Percentiles rank a stretch among this genome's conserved stretches.
Conservation (phyloP, 148 eudicot genomes). For the Arbutus unedo region DNA sequence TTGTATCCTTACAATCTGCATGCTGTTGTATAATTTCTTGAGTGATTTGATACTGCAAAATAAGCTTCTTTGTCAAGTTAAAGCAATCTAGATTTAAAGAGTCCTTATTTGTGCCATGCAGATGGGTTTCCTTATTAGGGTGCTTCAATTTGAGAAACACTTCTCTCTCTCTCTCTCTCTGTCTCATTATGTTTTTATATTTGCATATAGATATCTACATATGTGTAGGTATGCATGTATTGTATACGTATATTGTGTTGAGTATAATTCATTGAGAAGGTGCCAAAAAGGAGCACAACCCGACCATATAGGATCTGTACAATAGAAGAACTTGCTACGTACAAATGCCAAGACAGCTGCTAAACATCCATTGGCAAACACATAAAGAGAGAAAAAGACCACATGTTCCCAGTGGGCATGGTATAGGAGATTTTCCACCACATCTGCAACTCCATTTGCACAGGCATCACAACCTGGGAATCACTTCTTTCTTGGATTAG, state of each 20-base stretch:
- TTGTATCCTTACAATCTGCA: not conserved
- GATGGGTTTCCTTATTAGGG: not conserved
- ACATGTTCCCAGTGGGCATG: not conserved
- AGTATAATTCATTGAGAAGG: not conserved
- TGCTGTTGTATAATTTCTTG: not conserved
- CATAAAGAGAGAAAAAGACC: not conserved
- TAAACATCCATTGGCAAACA: not conserved
- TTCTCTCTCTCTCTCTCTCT: not conserved
- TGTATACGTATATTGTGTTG: not conserved
- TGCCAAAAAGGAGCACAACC: constrained; percentile 5
- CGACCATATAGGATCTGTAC: not conserved
- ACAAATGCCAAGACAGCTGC: not conserved
- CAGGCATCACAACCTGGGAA: not conserved
- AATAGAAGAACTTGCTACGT: not conserved
- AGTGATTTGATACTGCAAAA: not conserved
- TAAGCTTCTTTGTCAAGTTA: not conserved
- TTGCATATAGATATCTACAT: not conserved
- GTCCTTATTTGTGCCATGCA: not conserved
- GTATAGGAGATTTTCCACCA: not conserved
- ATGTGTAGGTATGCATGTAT: not conserved
- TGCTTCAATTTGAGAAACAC: not conserved
- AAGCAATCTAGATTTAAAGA: not conserved
- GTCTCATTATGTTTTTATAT: not conserved
- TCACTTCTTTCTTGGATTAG: constrained; percentile 1
- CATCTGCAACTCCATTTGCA: not conserved